phyloP scores from a whole-genome alignment of 257 asterid species.

The Parsonsia alboflavescens region DNA sequence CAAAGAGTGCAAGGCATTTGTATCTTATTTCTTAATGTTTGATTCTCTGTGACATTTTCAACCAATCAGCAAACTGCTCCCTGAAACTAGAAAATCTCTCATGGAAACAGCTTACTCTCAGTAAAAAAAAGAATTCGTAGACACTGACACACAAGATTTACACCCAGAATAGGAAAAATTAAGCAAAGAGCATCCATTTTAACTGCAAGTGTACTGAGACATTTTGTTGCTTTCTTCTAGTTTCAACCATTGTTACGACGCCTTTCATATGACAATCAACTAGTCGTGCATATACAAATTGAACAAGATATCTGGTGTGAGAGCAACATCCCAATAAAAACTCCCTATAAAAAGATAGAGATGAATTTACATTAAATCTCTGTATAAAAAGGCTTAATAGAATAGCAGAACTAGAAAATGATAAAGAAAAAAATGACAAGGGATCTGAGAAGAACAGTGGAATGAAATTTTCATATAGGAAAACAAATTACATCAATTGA shows the following conservation, averaged over 20 bases:
- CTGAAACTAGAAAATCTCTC: neutral
- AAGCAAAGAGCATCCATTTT: neutral
- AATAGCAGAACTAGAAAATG: neutral
- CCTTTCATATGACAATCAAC: neutral
- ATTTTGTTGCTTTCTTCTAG: neutral
- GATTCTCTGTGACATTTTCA: neutral
- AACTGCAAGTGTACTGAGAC: neutral
- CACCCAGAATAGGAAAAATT: neutral
- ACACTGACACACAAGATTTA: neutral
- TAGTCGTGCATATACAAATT: neutral
- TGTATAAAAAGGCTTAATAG: neutral
- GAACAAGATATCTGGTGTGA: neutral
- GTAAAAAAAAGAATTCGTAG: neutral
- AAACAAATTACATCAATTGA: neutral
- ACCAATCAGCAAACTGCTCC: neutral
- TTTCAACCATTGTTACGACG: neutral
- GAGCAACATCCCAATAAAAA: too few relatives aligned
- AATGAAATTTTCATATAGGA: neutral
- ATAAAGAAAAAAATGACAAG: neutral
- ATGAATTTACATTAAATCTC: neutral
- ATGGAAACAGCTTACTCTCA: neutral
- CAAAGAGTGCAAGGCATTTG: neutral
- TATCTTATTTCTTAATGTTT: neutral
- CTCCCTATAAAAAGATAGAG: too few relatives aligned
- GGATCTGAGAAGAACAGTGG: neutral